Evolutionary conservation across 1,284 basidiomycete genomes (phyloP), one percentile per base, ranked within the genome.

Genomic region (Ganoderma sinense): DNA sequence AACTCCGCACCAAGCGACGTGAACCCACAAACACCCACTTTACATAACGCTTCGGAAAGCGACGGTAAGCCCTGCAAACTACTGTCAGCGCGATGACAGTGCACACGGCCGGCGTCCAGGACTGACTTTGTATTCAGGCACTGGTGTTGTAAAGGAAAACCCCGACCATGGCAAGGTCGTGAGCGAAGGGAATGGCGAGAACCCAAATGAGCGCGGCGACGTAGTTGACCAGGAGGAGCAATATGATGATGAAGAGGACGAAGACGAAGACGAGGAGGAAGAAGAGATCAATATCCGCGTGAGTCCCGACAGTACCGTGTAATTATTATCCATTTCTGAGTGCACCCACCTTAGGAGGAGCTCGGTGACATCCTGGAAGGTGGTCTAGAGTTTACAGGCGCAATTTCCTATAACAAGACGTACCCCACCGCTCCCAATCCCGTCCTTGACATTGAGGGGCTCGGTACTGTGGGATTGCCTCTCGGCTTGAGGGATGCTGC

Each of bases 381-480:
- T 18, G 60, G 62, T 20, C 51, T 62, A 0, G 48, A 43, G n/a
- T 80, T 80, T 66, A 71, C 33, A 26, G 66, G 58, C n/a, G 31
- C 55, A 2, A 71, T 71, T 39, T 69, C 79, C 75, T 72, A 80
- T 77, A 62, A 40, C 48, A 48, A 53, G 31, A 40, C 68, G 2
- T 73, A 64, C 31, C 65, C 73, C 74, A 36, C 74, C 69, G 58
- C 81, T 71, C 74, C 77, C 70, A 73, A 74, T 51, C 73, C 73
- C 5, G 23, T 55, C 18, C 68, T 81, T 10, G 60, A 55, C 13
- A 66, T 80, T 16, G 71, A 73, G 1, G 76, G 73, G 31, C 43
- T 80, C 0, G 79, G 80, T 1, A 48, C 69, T 6, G 67, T 86
- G 45, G 83, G 84, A 0, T 77, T 85, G 16, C 84, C 85, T 8